Evolutionary conservation across 2,329 filamentous ascomycete genomes (phyloP), one percentile per base, ranked within the genome.

Genomic region (Epichloe typhina): DNA sequence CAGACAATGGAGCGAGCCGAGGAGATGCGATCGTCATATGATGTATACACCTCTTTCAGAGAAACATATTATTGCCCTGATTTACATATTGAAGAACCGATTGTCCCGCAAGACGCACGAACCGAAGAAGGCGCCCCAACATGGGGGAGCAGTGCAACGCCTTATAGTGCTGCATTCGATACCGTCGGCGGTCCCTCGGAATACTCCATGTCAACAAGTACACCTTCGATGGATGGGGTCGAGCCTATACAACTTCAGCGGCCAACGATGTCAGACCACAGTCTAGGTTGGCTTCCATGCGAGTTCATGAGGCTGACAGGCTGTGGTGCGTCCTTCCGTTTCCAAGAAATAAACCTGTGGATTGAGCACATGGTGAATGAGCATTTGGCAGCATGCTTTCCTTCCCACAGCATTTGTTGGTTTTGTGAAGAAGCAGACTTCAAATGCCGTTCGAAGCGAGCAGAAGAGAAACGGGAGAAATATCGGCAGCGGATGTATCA

Each of bases 401-500:
- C 75, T 0, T 8, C 11, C 0, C 55, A 55, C 11, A 65, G 65
- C 4, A 49, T 67, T 0, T 81, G 77, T 56, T 76, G 71, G 69
- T 79, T 76, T 53, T 81, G 77, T 56, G 64, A 72, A 50, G 44
- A 58, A 0, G 49, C 52, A 5, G 13, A 35, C 0, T 75, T 73
- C 51, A 55, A 57, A 5, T 54, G 63, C 3, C 46, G 41, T 0
- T 44, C 54, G 0, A 48, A 44, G 0, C 45, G 8, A 2, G 47
- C 49, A 0, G 54, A 52, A 0, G 56, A 59, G 15, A 53, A 47
- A 9, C 43, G 46, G n/a, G 43, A 49, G 2, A 57, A 64, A 36
- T 75, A 72, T 50, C 35, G 52, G 0, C 17, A 54, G 1, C 69
- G 77, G 2, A 74, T 80, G 72, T 33, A 59, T 3, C 78, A 82